Base-by-base conservation (phyloP, 345 rosid species). In the Citrus reticulata region DNA sequence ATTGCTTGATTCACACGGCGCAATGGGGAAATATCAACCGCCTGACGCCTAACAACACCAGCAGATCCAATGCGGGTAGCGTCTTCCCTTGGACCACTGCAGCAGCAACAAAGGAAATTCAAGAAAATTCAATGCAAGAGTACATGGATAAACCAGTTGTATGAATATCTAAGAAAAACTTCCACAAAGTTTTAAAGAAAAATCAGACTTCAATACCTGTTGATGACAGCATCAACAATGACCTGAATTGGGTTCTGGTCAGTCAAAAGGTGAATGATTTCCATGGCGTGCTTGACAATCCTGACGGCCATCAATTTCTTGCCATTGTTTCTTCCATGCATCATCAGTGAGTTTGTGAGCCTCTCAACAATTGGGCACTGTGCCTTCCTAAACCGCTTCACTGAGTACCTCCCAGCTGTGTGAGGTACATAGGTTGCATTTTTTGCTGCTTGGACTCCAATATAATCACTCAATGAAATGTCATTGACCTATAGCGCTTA, bases 11-110 rank as follows among this genome's bases (percentile, higher is more conserved):
- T 95, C 19, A 95, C 98, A 55, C 98, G 94, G 40, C 98, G 87
- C 35, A 95, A 78, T 2, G 99, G 99, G 74, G 96, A 91, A 84
- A 95, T 92, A 92, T 93, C 99, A 66, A 95, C 98, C 6, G 98
- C 99, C 84, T 95, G 99, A 61, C 98, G 93, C 83, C 99, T 89
- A n/a, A 95, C 98, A 78, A 93, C 98, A 89, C 99, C 99, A 73
- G 99, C 98, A 71, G 98, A 95, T 7, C 99, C 99, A 79, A 95
- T 95, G 19, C 98, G 87, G 0, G 99, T 93, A 5, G 99, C 99
- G 86, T 93, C 99, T 77, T 95, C 99, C 65, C 98, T 87, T 0
- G 99, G 99, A 40, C 99, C 99, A 86, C 99, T 95, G 40, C 7
- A 39, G 46, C 57, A 59, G 46, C 57, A 59, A 51, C 19, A 55